Conservation (phyloP, 73 alveolate genomes). For the Stentor roeselii region DNA sequence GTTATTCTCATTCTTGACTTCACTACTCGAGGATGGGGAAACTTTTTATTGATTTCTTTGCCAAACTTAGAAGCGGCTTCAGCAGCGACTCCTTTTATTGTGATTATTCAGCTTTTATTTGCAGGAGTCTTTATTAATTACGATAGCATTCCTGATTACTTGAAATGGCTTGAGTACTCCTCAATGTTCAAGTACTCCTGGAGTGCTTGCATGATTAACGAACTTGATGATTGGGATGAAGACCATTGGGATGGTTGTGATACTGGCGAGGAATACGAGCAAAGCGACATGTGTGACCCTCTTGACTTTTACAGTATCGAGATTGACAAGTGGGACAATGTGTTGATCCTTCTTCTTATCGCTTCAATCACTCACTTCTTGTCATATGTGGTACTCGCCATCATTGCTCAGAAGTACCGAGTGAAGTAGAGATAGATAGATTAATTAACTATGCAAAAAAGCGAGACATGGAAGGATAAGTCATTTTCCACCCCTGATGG, state of each 20-base stretch:
- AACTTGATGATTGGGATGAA: neutral
- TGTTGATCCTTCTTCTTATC: too few species aligned
- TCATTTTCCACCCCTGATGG: too few species aligned
- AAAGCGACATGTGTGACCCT: constrained; percentile 4
- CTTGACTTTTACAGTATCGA: neutral
- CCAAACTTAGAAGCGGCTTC: neutral
- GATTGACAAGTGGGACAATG: neutral
- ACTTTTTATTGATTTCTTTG: neutral
- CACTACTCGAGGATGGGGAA: neutral
- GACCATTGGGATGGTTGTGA: neutral
- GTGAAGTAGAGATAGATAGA: too few species aligned
- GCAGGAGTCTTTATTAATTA: constrained; percentile 53
- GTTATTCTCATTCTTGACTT: neutral
- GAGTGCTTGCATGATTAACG: neutral
- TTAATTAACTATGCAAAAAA: too few species aligned
- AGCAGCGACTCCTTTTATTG: neutral
- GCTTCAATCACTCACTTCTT: too few species aligned
- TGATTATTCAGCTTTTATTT: neutral
- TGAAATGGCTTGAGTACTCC: constrained; percentile 43
- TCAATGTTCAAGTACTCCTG: constrained; percentile 54
- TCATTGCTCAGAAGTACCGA: too few species aligned
- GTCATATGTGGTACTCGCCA: too few species aligned
- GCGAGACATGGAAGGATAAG: too few species aligned
- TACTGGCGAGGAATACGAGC: too few species aligned
- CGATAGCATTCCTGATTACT: constrained; percentile 43